Base-by-base conservation (phyloP, 2,329 filamentous ascomycete species). In the Alternaria brassicicola region DNA sequence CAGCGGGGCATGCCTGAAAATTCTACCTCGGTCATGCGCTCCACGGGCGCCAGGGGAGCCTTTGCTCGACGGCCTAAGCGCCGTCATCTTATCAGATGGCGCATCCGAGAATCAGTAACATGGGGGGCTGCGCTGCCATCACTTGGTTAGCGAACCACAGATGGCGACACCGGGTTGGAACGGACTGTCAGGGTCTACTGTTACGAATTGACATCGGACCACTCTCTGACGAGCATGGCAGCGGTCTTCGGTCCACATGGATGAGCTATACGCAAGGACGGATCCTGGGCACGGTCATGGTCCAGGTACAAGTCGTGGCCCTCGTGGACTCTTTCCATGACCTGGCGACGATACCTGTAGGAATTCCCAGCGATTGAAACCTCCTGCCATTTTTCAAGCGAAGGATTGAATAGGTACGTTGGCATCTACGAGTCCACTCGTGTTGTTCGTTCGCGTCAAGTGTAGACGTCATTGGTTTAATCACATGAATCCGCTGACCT, bases 51-150 rank as follows among this genome's bases (percentile, higher is more conserved):
- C 42, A 21, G 35, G 35, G 45, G 52, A 55, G 56, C 64, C 61
- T 52, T 55, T 47, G 51, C 57, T 47, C 56, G 52, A 43, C 25
- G 55, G 61, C 51, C 54, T 30, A 48, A 65, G 38, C 23, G 38
- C 58, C 59, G 54, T 57, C 52, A 63, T 64, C 50, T 75, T 71
- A 75, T 76, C 73, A 69, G 73, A 75, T 75, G 53, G 52, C 25
- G 46, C 59, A 38, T 47, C 60, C 54, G 68, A 68, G 71, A 67
- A 70, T 58, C 55, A 41, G 43, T 55, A 25, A 55, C 51, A 55
- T 56, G 56, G 56, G 55, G 56, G 55, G 21, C 45, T 36, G 19
- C 35, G 30, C 41, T 33, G 19, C 35, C 35, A 55, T 55, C 30
- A 43, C 49, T 19, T 56, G 48, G 57, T 57, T 62, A 56, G 62